phyloP scores from a whole-genome alignment of 176 grass and related monocot genomes.

The Avena insularis region DNA sequence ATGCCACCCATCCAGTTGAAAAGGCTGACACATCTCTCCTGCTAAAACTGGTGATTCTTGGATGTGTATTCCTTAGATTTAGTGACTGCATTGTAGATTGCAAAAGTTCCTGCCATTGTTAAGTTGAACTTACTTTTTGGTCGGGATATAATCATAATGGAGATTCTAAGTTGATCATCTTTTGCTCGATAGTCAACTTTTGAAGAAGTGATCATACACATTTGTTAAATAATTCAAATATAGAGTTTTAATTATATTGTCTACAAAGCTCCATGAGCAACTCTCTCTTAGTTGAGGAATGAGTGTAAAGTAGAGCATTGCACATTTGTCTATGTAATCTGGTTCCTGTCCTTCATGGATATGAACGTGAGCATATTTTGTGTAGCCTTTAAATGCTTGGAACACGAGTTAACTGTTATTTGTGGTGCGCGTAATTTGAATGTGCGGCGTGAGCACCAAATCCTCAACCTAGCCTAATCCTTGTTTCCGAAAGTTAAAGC shows the following conservation, averaged over 20 bases:
- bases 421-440: background rate
- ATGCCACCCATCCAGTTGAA: slow-evolving; percentile 4
- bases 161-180: background rate
- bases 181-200: background rate
- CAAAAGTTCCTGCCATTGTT: background rate
- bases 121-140: slow-evolving; percentile 1
- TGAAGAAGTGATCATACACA: background rate
- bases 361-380: slow-evolving; percentile 6
- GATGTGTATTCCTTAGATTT: background rate
- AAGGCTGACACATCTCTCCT: background rate
- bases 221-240: background rate
- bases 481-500: background rate
- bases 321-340: slow-evolving; percentile 1
- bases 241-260: background rate
- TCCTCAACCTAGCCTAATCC: slow-evolving; percentile 12
- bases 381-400: background rate
- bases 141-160: background rate
- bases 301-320: slow-evolving; percentile 24
- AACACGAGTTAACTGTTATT: background rate
- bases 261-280: background rate
- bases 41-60: background rate
- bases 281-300: background rate
- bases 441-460: background rate
- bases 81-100: slow-evolving; percentile 5
- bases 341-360: background rate